phyloP scores from a whole-genome alignment of 192 early-diverging fungal species.

The Gigaspora rosea region DNA sequence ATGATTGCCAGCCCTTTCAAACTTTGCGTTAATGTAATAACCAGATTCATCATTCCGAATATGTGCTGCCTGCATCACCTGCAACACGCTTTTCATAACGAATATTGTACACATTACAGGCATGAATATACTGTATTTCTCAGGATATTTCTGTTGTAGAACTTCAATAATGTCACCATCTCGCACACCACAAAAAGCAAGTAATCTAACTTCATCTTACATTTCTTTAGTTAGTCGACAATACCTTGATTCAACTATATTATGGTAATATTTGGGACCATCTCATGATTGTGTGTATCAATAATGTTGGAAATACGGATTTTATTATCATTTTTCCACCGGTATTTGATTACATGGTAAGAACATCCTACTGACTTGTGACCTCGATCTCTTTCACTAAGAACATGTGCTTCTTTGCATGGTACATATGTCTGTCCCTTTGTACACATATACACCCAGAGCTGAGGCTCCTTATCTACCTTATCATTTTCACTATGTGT shows the following conservation, averaged over 20 bases:
- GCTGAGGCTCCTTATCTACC: too few species aligned
- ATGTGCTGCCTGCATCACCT: neutral
- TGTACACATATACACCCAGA: neutral
- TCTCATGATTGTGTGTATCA: too few species aligned
- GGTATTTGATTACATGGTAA: too few species aligned
- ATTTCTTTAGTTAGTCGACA: too few species aligned
- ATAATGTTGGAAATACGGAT: too few species aligned
- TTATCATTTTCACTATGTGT: too few species aligned
- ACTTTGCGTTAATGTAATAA: neutral
- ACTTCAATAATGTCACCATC: neutral
- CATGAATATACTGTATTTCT: neutral
- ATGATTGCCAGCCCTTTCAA: neutral
- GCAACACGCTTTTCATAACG: neutral
- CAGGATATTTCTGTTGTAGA: neutral
- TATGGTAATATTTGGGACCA: too few species aligned
- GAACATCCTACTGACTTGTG: neutral
- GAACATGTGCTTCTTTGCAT: neutral
- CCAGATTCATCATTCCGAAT: neutral
- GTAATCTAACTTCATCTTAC: too few species aligned
- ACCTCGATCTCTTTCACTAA: neutral
- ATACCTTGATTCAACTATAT: too few species aligned
- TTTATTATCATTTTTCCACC: too few species aligned
- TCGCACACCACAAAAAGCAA: too few species aligned
- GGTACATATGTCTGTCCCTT: neutral
- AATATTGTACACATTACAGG: neutral